Percentiles rank a stretch among this genome's conserved stretches.
These are phyloP conservation scores for Tillandsia fasciculata DNA, from an alignment of 176 grass and related monocot genomes.

Conservation along the genomic window DNA sequence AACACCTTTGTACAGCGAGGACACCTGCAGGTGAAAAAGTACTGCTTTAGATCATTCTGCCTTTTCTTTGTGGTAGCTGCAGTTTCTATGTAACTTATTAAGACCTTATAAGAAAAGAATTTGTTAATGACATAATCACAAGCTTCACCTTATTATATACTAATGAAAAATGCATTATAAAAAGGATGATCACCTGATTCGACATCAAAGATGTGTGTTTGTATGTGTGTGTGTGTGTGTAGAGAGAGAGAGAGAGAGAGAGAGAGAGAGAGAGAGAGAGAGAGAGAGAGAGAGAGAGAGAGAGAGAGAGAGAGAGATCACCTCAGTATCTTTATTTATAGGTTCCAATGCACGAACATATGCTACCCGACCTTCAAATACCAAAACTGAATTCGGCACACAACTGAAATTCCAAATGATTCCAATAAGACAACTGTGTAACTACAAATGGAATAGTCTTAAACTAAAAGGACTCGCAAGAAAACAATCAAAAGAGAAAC, in stretches of 20 bases:
- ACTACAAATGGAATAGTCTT: slow-evolving; percentile 10
- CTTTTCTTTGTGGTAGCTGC: slow-evolving; percentile 58
- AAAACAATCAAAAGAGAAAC: slow-evolving; percentile 22
- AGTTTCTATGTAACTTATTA: slow-evolving; percentile 96
- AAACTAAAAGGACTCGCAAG: slow-evolving; percentile 11
- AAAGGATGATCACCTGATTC: too few relatives aligned
- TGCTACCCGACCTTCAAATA: slow-evolving; percentile 69
- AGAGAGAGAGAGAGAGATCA: slow-evolving; percentile 14
- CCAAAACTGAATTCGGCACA: slow-evolving; percentile 87
- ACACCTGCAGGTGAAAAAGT: slow-evolving; percentile 82
- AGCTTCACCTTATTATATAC: slow-evolving; percentile 2
- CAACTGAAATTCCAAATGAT: slow-evolving; percentile 51
- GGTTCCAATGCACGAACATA: slow-evolving; percentile 66
- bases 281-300: too few relatives aligned
- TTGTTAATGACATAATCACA: neutral
- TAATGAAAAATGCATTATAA: neutral
- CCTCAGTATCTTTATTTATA: slow-evolving; percentile 70
- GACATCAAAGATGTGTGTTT: too few relatives aligned
- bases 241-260: neutral
- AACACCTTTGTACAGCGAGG: slow-evolving; percentile 61
- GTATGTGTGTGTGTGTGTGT: too few relatives aligned
- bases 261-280: neutral
- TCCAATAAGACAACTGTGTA: slow-evolving; percentile 4
- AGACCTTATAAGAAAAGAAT: slow-evolving; percentile 42
- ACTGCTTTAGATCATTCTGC: slow-evolving; percentile 70